Percentiles rank a stretch among this genome's conserved stretches.
Conservation (phyloP, 192 early-diverging fungal genomes). For the Funneliformis geosporum region DNA sequence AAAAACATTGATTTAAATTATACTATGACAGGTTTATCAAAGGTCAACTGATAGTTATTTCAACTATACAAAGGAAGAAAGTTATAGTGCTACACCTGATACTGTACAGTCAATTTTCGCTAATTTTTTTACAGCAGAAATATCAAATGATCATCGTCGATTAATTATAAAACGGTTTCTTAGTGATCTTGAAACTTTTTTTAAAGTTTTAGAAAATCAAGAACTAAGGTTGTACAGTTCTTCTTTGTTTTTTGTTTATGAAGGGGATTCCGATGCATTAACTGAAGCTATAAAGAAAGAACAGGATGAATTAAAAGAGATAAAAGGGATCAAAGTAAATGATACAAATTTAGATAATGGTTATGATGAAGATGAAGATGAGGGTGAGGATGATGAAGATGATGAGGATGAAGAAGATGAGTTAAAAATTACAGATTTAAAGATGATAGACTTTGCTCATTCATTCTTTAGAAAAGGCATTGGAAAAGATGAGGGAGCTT, state of each 20-base stretch:
- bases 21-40: conserved; percentile 53
- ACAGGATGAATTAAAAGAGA: conserved; percentile 27
- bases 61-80: conserved; percentile 52
- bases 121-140: conserved; percentile 59
- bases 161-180: conserved; percentile 64
- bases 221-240: conserved; percentile 69
- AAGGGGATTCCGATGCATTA: conserved; percentile 59
- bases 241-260: conserved; percentile 83
- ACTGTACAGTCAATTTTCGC: conserved; percentile 61
- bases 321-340: neutral
- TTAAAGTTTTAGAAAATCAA: conserved; percentile 49
- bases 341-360: conserved; percentile 32
- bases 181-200: conserved; percentile 59
- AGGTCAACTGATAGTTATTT: conserved; percentile 42
- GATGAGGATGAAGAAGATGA: conserved; percentile 40
- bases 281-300: conserved; percentile 51
- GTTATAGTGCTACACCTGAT: conserved; percentile 52
- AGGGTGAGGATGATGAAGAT: conserved; percentile 37
- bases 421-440: conserved; percentile 61
- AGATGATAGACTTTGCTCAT: conserved; percentile 91
- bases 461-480: conserved; percentile 63
- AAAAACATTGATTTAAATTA: neutral
- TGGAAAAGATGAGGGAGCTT: conserved; percentile 68
- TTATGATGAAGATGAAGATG: conserved; percentile 17
- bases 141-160: conserved; percentile 53